Evolutionary conservation across 2,329 filamentous ascomycete species (phyloP), one percentile per base, ranked within the genome.

Genomic region (Pseudopyricularia javanii): DNA sequence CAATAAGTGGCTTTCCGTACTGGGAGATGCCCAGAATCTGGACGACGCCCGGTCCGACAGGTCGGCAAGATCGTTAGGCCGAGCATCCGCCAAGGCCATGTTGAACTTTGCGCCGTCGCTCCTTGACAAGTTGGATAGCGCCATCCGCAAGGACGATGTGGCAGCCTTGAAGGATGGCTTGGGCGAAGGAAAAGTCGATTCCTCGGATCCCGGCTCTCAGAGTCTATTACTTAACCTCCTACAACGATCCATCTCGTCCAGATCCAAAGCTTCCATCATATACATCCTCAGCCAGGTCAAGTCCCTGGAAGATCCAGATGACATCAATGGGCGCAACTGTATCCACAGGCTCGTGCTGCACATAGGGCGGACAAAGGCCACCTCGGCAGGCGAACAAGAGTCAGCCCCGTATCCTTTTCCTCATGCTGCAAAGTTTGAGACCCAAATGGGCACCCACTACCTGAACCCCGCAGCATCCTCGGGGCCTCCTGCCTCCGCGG

Each of bases 261-360:
- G 81, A 50, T 80, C 87, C 0, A 84, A 78, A 60, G 68, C 73
- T 24, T 90, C 82, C 61, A 86, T 96, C 50, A 71, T 78, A n/a
- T 78, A 78, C 54, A 75, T 97, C 1, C 67, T 98, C 2, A 70
- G 73, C 11, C 77, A 82, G 43, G 75, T 93, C 51, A 77, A 82
- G 47, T 83, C 79, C 1, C 75, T 97, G 2, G 83, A 95, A 50
- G 91, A 95, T 63, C 80, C 86, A 2, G 88, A 95, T 59, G 93
- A 97, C 63, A 89, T 98, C 63, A 95, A 97, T 68, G 84, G 86
- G 61, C 85, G 93, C 12, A 98, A 96, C 64, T 93, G 89, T 64
- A 81, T 98, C 49, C 93, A 98, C 65, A 84, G 93, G 8, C 74
- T 97, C 2, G 86, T 98, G 43, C 94, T 97, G 55, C 85, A 91